Conservation (phyloP, 768 basidiomycete species). For the Rhizopogon vinicolor region DNA sequence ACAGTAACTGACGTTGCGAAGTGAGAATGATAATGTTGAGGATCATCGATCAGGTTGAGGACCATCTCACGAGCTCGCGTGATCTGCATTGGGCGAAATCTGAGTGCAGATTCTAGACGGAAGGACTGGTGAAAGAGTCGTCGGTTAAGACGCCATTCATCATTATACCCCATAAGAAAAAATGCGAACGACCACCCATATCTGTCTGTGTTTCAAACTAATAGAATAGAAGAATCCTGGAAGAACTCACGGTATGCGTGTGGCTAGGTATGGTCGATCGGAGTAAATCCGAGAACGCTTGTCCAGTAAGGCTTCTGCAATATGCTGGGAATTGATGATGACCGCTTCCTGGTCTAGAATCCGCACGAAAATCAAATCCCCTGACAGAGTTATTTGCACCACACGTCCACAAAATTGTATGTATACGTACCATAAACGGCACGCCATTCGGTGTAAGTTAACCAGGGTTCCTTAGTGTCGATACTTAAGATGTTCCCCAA, state of each 20-base stretch:
- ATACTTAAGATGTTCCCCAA: conserved; percentile 29
- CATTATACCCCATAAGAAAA: neutral
- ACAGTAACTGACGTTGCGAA: neutral
- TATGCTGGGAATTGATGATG: conserved; percentile 29
- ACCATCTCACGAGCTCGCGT: conserved; percentile 20
- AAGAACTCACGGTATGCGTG: conserved; percentile 18
- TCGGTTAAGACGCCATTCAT: conserved; percentile 23
- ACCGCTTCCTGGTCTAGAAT: conserved; percentile 24
- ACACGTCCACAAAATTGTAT: neutral
- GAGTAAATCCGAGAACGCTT: conserved; percentile 34
- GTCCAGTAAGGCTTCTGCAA: conserved; percentile 30
- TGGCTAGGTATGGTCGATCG: conserved; percentile 39
- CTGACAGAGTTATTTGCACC: conserved; percentile 2
- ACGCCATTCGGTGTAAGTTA: conserved; percentile 27
- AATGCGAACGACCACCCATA: conserved; percentile 2
- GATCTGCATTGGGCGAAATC: conserved; percentile 21
- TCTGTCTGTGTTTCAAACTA: neutral
- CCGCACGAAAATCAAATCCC: conserved; percentile 25
- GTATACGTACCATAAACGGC: conserved; percentile 19
- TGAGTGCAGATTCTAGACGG: conserved; percentile 22
- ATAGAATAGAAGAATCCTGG: neutral
- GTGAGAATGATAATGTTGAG: conserved; percentile 25
- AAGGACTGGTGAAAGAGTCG: conserved; percentile 34
- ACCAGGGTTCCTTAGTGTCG: conserved; percentile 24
- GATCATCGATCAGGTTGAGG: conserved; percentile 19